Conservation (phyloP, 2,329 filamentous ascomycete genomes). For the Trichoderma sp. region DNA sequence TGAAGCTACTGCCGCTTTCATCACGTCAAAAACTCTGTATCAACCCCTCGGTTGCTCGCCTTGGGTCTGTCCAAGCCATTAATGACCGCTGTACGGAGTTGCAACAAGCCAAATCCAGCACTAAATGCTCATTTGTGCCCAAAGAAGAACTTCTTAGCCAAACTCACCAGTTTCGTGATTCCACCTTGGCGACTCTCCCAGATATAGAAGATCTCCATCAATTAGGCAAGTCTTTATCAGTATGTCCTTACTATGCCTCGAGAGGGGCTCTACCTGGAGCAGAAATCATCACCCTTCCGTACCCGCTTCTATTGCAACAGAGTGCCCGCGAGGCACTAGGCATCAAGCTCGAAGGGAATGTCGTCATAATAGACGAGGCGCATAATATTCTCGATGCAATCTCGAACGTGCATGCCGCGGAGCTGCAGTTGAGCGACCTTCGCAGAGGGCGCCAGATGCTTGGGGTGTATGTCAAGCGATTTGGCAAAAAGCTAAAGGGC, state of each 20-base stretch:
- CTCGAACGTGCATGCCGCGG: conserved; percentile 79
- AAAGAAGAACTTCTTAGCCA: conserved; percentile 73
- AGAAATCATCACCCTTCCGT: conserved; percentile 91
- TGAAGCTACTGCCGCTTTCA: conserved; percentile 83
- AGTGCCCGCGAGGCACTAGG: conserved; percentile 85
- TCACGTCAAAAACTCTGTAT: conserved; percentile 90
- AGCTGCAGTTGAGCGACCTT: conserved; percentile 74
- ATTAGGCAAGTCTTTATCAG: conserved; percentile 75
- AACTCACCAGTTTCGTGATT: conserved; percentile 82
- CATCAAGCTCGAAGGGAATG: conserved; percentile 81
- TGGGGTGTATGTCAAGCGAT: conserved; percentile 80
- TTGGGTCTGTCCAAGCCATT: conserved; percentile 76
- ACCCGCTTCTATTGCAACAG: conserved; percentile 85
- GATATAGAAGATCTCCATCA: conserved; percentile 90
- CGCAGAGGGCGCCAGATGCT: conserved; percentile 74
- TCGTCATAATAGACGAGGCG: conserved; percentile 96
- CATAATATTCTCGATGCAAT: conserved; percentile 98
- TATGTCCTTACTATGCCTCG: conserved; percentile 98
- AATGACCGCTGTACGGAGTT: conserved; percentile 92
- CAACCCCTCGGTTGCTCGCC: conserved; percentile 75
- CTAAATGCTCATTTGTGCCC: conserved; percentile 76
- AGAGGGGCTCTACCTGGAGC: conserved; percentile 78
- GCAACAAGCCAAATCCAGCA: conserved; percentile 66
- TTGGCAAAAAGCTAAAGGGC: conserved; percentile 85
- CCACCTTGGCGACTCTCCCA: conserved; percentile 78